Conservation (phyloP, 352 stramenopile genomes). For the Phytophthora fragariaefolia region DNA sequence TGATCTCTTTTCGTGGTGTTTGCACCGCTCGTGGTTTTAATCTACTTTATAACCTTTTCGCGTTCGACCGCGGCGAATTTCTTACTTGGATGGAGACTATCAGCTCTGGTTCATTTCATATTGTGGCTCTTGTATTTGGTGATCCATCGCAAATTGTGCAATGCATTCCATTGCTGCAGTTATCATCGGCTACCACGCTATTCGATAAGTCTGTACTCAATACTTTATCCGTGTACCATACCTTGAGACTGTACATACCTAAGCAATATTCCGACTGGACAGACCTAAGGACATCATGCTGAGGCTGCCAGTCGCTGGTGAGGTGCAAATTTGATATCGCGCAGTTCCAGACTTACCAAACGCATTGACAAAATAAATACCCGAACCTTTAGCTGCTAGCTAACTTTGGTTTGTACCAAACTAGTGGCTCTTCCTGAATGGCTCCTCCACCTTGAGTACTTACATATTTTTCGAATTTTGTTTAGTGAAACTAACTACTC, state of each 20-base stretch:
- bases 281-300: slow-evolving; percentile 41
- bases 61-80: slow-evolving; percentile 45
- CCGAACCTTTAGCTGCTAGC: too few relatives aligned
- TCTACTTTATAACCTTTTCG: slow-evolving; percentile 45
- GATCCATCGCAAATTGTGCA: slow-evolving; percentile 44
- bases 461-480: too few relatives aligned
- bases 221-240: slow-evolving; percentile 36
- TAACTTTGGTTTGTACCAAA: not conserved
- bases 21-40: slow-evolving; percentile 43
- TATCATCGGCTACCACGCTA: slow-evolving; percentile 24
- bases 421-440: not conserved
- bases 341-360: not conserved
- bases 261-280: slow-evolving; percentile 52
- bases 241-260: too few relatives aligned
- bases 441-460: slow-evolving; percentile 1
- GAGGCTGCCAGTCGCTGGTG: slow-evolving; percentile 36
- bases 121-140: slow-evolving; percentile 41
- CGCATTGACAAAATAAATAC: not conserved
- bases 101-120: slow-evolving; percentile 31
- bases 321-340: slow-evolving; percentile 9
- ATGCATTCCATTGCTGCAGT: slow-evolving; percentile 41
- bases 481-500: too few relatives aligned
- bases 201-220: slow-evolving; percentile 49
- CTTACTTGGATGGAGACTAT: slow-evolving; percentile 32
- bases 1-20: slow-evolving; percentile 63